Evolutionary conservation across 2,329 filamentous ascomycete species (phyloP).

Genomic region (Neocatenulostroma microsporum): DNA sequence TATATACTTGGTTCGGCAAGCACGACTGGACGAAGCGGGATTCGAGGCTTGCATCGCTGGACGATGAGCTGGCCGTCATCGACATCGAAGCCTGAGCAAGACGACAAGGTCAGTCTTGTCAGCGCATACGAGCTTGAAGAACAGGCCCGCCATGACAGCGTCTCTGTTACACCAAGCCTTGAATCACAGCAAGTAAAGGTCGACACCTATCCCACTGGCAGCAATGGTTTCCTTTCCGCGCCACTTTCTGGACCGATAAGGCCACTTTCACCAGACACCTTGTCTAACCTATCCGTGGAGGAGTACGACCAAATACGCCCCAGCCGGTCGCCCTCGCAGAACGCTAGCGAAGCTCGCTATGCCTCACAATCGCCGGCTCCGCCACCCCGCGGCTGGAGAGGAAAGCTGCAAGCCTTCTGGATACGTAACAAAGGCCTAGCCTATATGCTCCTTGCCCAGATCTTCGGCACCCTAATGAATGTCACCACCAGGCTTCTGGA

Average conservation of each 20-base stretch:
- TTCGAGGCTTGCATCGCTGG: conserved; percentile 5
- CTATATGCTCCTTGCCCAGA: conserved; percentile 64
- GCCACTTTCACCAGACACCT: conserved; percentile 37
- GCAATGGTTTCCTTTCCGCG: conserved; percentile 21
- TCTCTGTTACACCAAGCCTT: too few relatives aligned
- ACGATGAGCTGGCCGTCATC: conserved; percentile 15
- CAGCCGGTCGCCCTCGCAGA: too few relatives aligned
- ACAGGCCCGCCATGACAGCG: too few relatives aligned
- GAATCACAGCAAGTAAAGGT: too few relatives aligned
- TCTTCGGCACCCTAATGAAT: conserved; percentile 83
- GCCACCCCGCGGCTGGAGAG: conserved; percentile 14
- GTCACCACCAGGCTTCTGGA: conserved; percentile 70
- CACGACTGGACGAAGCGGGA: too few relatives aligned
- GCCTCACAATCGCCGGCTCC: background rate
- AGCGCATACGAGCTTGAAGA: too few relatives aligned
- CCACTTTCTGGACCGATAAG: conserved; percentile 25
- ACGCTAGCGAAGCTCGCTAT: too few relatives aligned
- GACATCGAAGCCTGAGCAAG: conserved; percentile 10
- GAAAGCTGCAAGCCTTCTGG: conserved; percentile 44
- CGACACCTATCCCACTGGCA: too few relatives aligned
- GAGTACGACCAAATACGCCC: conserved; percentile 25
- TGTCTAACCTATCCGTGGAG: conserved; percentile 32
- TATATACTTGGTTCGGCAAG: too few relatives aligned
- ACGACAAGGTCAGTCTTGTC: conserved; percentile 8
- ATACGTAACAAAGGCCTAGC: conserved; percentile 61